Conservation (phyloP, 345 rosid species). For the Ricinus communis region DNA sequence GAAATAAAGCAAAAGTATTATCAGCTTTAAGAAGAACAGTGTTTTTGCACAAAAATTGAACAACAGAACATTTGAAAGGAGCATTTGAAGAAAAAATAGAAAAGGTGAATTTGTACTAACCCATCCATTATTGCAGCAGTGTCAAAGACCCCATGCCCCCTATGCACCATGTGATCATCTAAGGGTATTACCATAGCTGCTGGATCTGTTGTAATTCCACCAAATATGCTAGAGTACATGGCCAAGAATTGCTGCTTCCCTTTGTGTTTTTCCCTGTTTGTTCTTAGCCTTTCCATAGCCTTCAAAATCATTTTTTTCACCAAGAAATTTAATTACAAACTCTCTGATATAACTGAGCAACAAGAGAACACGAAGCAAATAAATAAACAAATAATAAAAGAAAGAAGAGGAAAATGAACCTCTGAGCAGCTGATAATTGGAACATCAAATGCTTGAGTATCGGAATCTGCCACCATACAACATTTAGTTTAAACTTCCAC, state of each 20-base stretch:
- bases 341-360: too few species aligned
- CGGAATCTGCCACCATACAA: conserved; percentile 35
- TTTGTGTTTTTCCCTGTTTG: conserved; percentile 36
- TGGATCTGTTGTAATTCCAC: conserved; percentile 76
- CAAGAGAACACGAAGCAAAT: too few species aligned
- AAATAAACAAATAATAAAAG: too few species aligned
- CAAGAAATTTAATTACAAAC: neutral
- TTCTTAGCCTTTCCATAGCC: conserved; percentile 65
- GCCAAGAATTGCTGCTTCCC: conserved; percentile 65
- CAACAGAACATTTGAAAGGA: too few species aligned
- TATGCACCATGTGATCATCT: conserved; percentile 94
- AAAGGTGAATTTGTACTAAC: conserved; percentile 38
- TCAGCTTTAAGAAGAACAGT: too few species aligned
- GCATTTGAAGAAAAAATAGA: too few species aligned
- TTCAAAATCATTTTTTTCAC: conserved; percentile 22
- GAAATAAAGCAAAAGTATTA: too few species aligned
- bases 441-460: conserved; percentile 39
- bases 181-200: conserved; percentile 85
- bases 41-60: too few species aligned
- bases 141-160: conserved; percentile 96
- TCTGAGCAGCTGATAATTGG: conserved; percentile 61
- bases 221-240: conserved; percentile 85
- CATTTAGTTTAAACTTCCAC: neutral
- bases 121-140: conserved; percentile 78
- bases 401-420: conserved; percentile 36